phyloP scores from a whole-genome alignment of 257 asterid genomes.

The Jaltomata sinuosa region DNA sequence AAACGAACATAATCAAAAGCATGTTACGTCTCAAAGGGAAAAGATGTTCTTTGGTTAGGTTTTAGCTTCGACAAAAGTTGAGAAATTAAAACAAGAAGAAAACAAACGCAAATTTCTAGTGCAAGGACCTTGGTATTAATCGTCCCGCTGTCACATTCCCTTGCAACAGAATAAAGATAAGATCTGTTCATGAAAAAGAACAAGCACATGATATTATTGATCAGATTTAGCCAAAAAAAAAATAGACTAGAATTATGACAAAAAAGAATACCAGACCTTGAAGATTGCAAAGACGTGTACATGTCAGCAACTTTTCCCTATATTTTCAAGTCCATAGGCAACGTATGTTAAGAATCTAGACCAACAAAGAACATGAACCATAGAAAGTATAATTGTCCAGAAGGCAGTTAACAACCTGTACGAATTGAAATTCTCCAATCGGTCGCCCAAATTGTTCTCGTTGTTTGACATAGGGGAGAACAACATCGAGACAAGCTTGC shows the following conservation, averaged over 20 bases:
- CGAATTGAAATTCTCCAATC: slow-evolving; percentile 86
- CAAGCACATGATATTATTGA: background rate
- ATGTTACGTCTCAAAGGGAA: background rate
- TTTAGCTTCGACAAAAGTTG: background rate
- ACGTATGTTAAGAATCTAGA: background rate
- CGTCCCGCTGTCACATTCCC: slow-evolving; percentile 80
- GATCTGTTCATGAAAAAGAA: slow-evolving; percentile 40
- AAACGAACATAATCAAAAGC: slow-evolving; percentile 4
- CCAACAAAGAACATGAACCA: background rate
- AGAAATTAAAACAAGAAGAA: background rate
- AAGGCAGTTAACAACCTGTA: slow-evolving; percentile 48
- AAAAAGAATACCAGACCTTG: slow-evolving; percentile 41
- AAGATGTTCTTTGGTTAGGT: background rate
- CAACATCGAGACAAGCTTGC: slow-evolving; percentile 95
- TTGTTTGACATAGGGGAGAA: slow-evolving; percentile 83
- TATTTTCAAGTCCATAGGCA: slow-evolving; percentile 16
- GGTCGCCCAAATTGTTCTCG: slow-evolving; percentile 90
- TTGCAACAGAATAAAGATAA: slow-evolving; percentile 89
- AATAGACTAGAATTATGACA: background rate
- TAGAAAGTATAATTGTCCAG: background rate
- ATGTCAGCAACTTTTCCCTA: slow-evolving; percentile 97
- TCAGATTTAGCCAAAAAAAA: background rate
- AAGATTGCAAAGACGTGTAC: slow-evolving; percentile 88
- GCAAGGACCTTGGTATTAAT: slow-evolving; percentile 57
- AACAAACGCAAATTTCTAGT: background rate